These are phyloP conservation scores for Curvularia hawaiiensis DNA, from an alignment of 2,329 filamentous ascomycete species.

Conservation along the genomic window DNA sequence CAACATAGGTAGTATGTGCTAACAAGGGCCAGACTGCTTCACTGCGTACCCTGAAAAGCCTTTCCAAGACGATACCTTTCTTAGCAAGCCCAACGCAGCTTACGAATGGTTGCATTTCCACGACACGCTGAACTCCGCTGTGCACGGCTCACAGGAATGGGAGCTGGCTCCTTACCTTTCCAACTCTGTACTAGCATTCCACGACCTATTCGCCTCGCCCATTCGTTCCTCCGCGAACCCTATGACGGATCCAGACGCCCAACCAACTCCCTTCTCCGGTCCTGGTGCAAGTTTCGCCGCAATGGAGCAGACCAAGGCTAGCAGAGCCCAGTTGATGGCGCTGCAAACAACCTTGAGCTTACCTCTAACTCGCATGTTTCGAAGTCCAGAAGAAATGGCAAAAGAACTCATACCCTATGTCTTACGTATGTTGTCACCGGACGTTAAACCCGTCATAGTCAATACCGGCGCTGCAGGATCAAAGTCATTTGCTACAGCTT, in stretches of 20 bases:
- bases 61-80: constrained; percentile 90
- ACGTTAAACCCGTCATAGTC: constrained; percentile 89
- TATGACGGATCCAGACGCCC: constrained; percentile 46
- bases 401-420: constrained; percentile 86
- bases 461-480: constrained; percentile 57
- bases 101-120: constrained; percentile 98
- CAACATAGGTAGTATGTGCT: constrained; percentile 6
- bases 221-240: constrained; percentile 52
- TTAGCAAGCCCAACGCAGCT: constrained; percentile 83
- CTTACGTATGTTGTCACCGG: constrained; percentile 81
- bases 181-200: constrained; percentile 86
- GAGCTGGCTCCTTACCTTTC: constrained; percentile 87
- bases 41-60: constrained; percentile 82
- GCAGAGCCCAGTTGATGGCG: constrained; percentile 72
- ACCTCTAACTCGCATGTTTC: constrained; percentile 75
- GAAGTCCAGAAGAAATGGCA: constrained; percentile 76
- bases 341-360: constrained; percentile 76
- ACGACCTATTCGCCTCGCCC: constrained; percentile 82
- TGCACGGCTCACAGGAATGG: constrained; percentile 90
- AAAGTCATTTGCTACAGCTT: constrained; percentile 65
- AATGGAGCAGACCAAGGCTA: constrained; percentile 79
- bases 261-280: constrained; percentile 75
- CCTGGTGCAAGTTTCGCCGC: constrained; percentile 82
- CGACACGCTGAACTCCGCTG: constrained; percentile 76
- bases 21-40: constrained; percentile 68